phyloP scores from a whole-genome alignment of 192 early-diverging fungal genomes.

The Funneliformis geosporum region DNA sequence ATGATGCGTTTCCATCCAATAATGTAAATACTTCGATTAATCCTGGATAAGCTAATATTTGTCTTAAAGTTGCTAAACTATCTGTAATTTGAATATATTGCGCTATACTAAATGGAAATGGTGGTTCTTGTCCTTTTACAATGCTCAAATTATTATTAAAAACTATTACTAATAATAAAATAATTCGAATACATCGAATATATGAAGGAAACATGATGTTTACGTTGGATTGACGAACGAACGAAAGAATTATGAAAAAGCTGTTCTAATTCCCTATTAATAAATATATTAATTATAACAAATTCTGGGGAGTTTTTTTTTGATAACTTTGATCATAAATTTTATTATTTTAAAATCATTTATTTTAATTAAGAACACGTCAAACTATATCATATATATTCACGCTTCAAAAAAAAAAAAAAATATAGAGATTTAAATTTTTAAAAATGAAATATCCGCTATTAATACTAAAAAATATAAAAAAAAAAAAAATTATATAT shows the following conservation, averaged over 20 bases:
- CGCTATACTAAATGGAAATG: not conserved
- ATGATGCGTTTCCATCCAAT: not conserved
- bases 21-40: not conserved
- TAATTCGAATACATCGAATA: not conserved
- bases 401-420: not conserved
- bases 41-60: not conserved
- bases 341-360: not conserved
- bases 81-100: not conserved
- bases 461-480: not conserved
- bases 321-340: not conserved
- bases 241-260: not conserved
- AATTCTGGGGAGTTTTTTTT: too few relatives aligned
- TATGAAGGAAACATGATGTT: not conserved
- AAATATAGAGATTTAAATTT: not conserved
- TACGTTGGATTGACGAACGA: not conserved
- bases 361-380: too few relatives aligned
- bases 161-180: not conserved
- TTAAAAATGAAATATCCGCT: not conserved
- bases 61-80: not conserved
- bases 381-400: not conserved
- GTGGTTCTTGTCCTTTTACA: not conserved
- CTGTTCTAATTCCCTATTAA: not conserved
- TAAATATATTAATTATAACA: not conserved
- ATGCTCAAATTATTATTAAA: not conserved
- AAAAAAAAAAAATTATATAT: too few relatives aligned